Conservation (phyloP, 768 basidiomycete species). For the Mrakia gelida region DNA sequence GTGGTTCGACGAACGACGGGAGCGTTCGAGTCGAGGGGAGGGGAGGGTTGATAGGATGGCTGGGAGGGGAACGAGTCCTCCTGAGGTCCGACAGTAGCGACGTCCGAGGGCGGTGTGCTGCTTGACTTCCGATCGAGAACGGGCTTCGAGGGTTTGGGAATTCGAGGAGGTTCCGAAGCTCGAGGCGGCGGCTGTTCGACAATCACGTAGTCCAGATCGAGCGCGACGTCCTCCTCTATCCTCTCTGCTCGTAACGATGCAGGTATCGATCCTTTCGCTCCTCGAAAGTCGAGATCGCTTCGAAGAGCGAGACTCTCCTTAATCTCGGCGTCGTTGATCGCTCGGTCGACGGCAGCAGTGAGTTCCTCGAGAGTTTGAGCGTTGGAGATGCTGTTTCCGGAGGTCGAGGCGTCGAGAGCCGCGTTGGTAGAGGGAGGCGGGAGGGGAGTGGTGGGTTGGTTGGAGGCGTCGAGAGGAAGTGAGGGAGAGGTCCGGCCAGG, state of each 20-base stretch:
- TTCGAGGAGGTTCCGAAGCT: background rate
- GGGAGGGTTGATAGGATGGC: background rate
- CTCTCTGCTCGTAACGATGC: background rate
- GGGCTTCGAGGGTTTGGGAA: background rate
- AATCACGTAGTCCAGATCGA: constrained; percentile 2
- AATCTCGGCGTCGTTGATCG: constrained; percentile 44
- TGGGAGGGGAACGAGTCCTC: background rate
- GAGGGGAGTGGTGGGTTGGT: background rate
- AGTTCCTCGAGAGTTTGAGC: constrained; percentile 46
- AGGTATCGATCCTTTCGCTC: background rate
- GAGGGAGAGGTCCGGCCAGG: background rate
- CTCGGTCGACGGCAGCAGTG: constrained; percentile 46
- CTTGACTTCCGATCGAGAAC: background rate
- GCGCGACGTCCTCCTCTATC: constrained; percentile 6
- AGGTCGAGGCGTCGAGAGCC: background rate
- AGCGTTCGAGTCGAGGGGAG: background rate
- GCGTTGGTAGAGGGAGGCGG: background rate
- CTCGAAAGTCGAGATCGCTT: constrained; percentile 11
- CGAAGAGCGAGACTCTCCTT: constrained; percentile 27
- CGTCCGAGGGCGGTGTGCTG: background rate
- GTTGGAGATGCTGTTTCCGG: constrained; percentile 36
- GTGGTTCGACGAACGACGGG: constrained; percentile 8
- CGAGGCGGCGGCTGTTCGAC: constrained; percentile 11
- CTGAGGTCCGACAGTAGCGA: background rate
- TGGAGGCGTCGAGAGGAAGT: background rate